These are phyloP conservation scores for Sideroxylon spinosum DNA, from an alignment of 179 eudicot species.

Conservation along the genomic window DNA sequence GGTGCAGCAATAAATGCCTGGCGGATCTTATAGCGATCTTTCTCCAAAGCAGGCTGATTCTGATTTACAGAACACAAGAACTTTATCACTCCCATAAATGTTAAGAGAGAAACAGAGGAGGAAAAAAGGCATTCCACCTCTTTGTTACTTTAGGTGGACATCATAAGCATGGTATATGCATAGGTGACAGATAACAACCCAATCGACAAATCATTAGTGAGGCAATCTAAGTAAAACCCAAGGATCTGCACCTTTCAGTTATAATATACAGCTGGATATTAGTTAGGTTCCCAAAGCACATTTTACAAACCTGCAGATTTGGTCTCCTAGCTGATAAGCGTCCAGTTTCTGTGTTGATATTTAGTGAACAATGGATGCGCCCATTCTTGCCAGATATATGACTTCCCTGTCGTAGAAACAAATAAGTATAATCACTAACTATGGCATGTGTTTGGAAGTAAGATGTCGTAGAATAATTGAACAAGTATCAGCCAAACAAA, in stretches of 20 bases:
- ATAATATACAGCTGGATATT: neutral
- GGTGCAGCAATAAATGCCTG: conserved; percentile 92
- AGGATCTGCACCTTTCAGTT: neutral
- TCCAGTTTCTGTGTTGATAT: conserved; percentile 97
- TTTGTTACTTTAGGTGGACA: neutral
- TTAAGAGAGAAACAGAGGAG: neutral
- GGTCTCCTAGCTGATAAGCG: conserved; percentile 97
- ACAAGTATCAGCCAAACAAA: neutral
- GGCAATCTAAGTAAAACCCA: neutral
- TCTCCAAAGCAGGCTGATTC: conserved; percentile 99
- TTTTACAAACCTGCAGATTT: conserved; percentile 66
- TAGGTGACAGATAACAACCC: neutral
- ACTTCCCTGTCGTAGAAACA: conserved; percentile 56
- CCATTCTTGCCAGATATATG: conserved; percentile 83
- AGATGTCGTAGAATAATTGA: neutral
- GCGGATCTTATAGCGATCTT: conserved; percentile 94
- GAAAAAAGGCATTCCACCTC: conserved; percentile 1
- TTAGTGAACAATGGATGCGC: conserved; percentile 91
- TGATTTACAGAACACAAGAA: conserved; percentile 26
- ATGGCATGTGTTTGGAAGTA: too few relatives aligned
- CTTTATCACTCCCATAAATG: neutral
- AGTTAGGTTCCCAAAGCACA: neutral
- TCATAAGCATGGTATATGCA: neutral
- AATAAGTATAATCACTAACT: conserved; percentile 10
- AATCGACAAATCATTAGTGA: neutral